Percentiles rank a stretch among this genome's conserved stretches.
phyloP scores from a whole-genome alignment of 139 green algal genomes.

The Chlamydomonas applanata region DNA sequence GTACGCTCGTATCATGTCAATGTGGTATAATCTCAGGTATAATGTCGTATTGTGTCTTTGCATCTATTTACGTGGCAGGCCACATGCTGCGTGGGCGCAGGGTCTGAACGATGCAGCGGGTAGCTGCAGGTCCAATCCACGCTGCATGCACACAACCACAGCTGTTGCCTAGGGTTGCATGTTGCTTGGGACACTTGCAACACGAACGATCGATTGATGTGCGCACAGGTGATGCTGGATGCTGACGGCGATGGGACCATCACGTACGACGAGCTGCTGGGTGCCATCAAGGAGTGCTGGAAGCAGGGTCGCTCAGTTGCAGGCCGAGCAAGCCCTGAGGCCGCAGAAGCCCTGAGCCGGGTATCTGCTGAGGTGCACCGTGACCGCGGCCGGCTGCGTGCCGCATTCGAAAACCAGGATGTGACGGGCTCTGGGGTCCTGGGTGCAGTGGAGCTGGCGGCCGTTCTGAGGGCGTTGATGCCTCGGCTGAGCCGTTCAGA shows the following conservation, averaged over 20 bases:
- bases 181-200: too few relatives aligned
- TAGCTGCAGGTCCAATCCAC: too few relatives aligned
- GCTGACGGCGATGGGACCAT: constrained; percentile 17
- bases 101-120: too few relatives aligned
- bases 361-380: not conserved
- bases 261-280: constrained; percentile 20
- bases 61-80: too few relatives aligned
- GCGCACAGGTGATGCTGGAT: constrained; percentile 27
- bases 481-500: constrained; percentile 21
- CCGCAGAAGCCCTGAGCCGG: not conserved
- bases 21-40: too few relatives aligned
- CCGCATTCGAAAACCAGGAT: too few relatives aligned
- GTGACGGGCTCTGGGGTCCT: not conserved
- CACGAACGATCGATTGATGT: too few relatives aligned
- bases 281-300: constrained; percentile 16
- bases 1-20: too few relatives aligned
- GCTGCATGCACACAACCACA: not conserved
- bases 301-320: not conserved
- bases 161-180: too few relatives aligned
- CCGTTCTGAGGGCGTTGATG: constrained; percentile 26
- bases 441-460: constrained; percentile 20
- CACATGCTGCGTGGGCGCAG: too few relatives aligned
- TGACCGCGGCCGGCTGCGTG: too few relatives aligned
- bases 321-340: not conserved
- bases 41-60: too few relatives aligned